These are phyloP conservation scores for Metschnikowia kunwiensis DNA, from an alignment of 805 yeast species.

Conservation along the genomic window DNA sequence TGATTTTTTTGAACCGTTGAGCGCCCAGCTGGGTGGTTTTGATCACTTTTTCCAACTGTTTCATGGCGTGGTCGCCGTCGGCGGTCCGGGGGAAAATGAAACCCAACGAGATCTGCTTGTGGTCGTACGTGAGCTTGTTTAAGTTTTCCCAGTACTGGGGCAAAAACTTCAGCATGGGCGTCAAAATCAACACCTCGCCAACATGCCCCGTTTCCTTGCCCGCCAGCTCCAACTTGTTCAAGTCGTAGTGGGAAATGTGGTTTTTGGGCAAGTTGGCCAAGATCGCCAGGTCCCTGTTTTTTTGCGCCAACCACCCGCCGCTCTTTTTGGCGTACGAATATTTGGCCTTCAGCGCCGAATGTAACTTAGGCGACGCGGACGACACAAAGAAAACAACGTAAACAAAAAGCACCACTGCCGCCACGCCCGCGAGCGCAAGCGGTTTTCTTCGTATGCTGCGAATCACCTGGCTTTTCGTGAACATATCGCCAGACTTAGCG, in stretches of 20 bases:
- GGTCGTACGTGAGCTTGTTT: slow-evolving; percentile 72
- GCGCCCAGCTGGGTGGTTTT: slow-evolving; percentile 64
- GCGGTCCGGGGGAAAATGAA: slow-evolving; percentile 82
- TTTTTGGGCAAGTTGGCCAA: slow-evolving; percentile 64
- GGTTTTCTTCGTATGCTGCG: slow-evolving; percentile 65
- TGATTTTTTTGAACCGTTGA: slow-evolving; percentile 74
- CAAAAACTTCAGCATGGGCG: slow-evolving; percentile 88
- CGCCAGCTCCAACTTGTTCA: slow-evolving; percentile 73
- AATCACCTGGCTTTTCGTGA: slow-evolving; percentile 19
- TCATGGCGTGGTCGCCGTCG: slow-evolving; percentile 79
- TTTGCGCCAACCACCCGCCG: slow-evolving; percentile 45
- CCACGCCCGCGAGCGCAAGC: slow-evolving; percentile 43
- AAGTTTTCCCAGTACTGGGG: slow-evolving; percentile 87
- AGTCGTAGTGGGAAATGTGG: slow-evolving; percentile 78
- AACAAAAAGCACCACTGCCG: slow-evolving; percentile 40
- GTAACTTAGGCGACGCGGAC: slow-evolving; percentile 9
- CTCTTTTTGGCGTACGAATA: slow-evolving; percentile 46
- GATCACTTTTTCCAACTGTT: slow-evolving; percentile 69
- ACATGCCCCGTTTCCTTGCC: slow-evolving; percentile 68
- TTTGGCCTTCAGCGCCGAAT: slow-evolving; percentile 25
- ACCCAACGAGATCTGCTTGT: slow-evolving; percentile 80
- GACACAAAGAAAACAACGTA: slow-evolving; percentile 37
- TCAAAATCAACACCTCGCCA: slow-evolving; percentile 80
- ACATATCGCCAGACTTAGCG: too few relatives aligned
- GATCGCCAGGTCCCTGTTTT: slow-evolving; percentile 50